phyloP scores from a whole-genome alignment of 345 rosid genomes.

The Boechera divaricarpa region DNA sequence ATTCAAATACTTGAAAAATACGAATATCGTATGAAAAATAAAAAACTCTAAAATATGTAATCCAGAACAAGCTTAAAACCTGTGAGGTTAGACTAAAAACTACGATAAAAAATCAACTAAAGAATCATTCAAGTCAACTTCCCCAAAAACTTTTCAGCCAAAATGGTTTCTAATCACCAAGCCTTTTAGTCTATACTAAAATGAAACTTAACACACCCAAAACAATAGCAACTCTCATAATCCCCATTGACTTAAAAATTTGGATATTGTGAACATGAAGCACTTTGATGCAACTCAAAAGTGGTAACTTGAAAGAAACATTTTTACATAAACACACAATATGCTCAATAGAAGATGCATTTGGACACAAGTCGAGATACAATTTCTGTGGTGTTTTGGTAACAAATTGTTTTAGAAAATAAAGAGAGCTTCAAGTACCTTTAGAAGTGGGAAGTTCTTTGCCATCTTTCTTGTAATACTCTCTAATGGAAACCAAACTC shows the following conservation, averaged over 20 bases:
- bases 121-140: background rate
- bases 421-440: slow-evolving; percentile 51
- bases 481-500: slow-evolving; percentile 81
- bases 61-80: background rate
- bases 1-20: background rate
- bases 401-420: background rate
- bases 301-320: background rate
- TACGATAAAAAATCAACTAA: background rate
- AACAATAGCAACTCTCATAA: background rate
- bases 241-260: background rate
- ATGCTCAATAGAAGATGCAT: background rate
- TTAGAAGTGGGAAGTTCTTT: slow-evolving; percentile 87
- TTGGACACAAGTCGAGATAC: background rate
- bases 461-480: slow-evolving; percentile 77
- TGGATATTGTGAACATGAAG: background rate
- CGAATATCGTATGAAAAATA: background rate
- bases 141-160: no score
- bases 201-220: background rate
- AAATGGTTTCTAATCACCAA: background rate
- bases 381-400: background rate
- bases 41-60: background rate
- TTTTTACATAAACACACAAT: background rate
- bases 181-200: background rate
- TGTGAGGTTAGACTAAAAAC: background rate
- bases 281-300: background rate